Evolutionary conservation across 2,329 filamentous ascomycete species (phyloP).

Genomic region (Epichloe festucae): DNA sequence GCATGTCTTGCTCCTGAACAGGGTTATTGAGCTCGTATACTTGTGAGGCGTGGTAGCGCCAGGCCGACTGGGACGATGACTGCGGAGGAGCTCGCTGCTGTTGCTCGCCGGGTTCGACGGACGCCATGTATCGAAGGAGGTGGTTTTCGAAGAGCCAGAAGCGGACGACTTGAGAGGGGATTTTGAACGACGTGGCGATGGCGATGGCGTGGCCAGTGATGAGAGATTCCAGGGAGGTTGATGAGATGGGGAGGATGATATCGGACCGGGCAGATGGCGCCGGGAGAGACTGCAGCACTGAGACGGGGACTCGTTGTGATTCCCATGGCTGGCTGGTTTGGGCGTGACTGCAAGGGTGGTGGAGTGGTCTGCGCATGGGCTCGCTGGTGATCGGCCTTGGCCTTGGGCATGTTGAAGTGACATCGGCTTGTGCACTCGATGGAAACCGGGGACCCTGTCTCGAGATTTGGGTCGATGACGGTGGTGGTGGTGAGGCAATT

Average conservation of each 20-base stretch:
- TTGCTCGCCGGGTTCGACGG: conserved; percentile 31
- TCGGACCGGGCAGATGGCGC: conserved; percentile 38
- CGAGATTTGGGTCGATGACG: not conserved
- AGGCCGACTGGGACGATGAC: conserved; percentile 7
- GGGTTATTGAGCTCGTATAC: conserved; percentile 52
- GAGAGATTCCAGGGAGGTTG: conserved; percentile 35
- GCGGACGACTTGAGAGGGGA: conserved; percentile 41
- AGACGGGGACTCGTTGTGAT: conserved; percentile 37
- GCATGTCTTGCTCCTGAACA: conserved; percentile 36
- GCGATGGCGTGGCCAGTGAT: conserved; percentile 37
- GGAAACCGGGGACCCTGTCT: not conserved
- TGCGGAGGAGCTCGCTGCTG: conserved; percentile 19
- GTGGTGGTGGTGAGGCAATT: conserved; percentile 15
- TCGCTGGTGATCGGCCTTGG: not conserved
- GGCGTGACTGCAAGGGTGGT: conserved; percentile 9
- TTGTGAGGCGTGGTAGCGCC: conserved; percentile 22
- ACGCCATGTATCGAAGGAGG: conserved; percentile 47
- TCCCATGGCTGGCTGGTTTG: conserved; percentile 20
- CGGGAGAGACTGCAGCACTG: conserved; percentile 34
- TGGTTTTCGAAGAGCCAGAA: conserved; percentile 48
- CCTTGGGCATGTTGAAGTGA: not conserved
- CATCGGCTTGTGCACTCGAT: not conserved
- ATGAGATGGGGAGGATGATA: conserved; percentile 37
- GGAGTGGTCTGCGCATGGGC: conserved; percentile 17
- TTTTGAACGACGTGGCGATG: conserved; percentile 41